Base-by-base conservation (phyloP, 129 eudicot genomes). In the Centaurea solstitialis region DNA sequence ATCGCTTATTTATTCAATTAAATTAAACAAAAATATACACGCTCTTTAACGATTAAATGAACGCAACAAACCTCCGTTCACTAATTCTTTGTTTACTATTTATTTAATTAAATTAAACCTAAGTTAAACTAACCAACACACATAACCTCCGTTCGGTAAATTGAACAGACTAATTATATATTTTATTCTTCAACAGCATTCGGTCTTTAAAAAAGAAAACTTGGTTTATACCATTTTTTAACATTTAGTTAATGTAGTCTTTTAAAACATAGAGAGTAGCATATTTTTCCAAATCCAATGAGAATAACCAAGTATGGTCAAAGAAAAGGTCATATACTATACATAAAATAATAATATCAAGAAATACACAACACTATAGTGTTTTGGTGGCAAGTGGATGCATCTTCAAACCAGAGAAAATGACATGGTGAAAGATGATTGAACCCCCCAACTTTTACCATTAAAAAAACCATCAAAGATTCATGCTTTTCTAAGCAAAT, bases 381-480 rank as follows among this genome's bases (percentile, higher is more conserved):
- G 9, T 53, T 26, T 0, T 33, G 37, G 37, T 33, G 37, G 62
- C 84, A 81, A 81, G 85, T 74, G 85, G 85, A 47, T 67, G 73
- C 26, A 66, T 41, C 80, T 74, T 50, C 41, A 67, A 74, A 67
- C 53, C 70, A 66, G 67, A 81, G 80, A 38, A 45, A 65, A 9
- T 45, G 75, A 45, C 75, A 10, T 61, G 84, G 70, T 66, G 37
- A 74, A 74, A 81, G 39, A 74, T 74, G 70, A 74, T 75, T 74
- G 75, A 67, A 81, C 79, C 85, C 26, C 57, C 33, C 24, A 37
- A 57, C 20, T 53, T 53, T 72, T 38, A 18, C 5, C 73, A 12
- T 53, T 20, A 9, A 38, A 17, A 70, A 7, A 37, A n/a, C n/a
- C 39, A 35, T 15, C 35, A 22, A 57, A 6, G 11, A 57, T 57